Conservation (phyloP, 1,139 yeast species). For the Blastobotrys malaysiensis region DNA sequence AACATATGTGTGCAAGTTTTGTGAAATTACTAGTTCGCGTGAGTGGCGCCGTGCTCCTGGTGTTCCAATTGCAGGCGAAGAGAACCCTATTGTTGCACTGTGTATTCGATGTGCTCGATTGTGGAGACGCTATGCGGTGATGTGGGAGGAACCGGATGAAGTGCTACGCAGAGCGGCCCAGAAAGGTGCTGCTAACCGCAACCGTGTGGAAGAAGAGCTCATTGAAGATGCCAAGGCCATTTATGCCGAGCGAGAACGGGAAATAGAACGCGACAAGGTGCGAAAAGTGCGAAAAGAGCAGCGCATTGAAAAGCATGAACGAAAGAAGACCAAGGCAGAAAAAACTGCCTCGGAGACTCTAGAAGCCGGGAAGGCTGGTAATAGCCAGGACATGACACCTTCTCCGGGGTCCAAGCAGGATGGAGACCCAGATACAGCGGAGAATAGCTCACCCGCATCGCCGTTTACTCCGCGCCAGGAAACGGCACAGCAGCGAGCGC, state of each 20-base stretch:
- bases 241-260: conserved; percentile 43
- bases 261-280: conserved; percentile 17
- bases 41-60: conserved; percentile 78
- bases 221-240: conserved; percentile 60
- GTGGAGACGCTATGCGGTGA: conserved; percentile 86
- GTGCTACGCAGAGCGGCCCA: conserved; percentile 49
- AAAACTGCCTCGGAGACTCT: not conserved
- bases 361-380: not conserved
- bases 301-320: conserved; percentile 8
- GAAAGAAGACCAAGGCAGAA: conserved; percentile 4
- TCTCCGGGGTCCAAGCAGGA: not conserved
- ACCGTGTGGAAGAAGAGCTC: conserved; percentile 66
- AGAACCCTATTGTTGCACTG: conserved; percentile 46
- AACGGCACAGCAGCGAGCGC: not conserved
- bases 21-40: conserved; percentile 47
- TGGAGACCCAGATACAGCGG: not conserved
- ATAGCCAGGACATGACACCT: not conserved
- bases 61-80: conserved; percentile 37
- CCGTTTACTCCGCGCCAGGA: not conserved
- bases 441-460: not conserved
- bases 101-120: conserved; percentile 83
- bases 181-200: conserved; percentile 47
- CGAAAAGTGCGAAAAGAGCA: conserved; percentile 11
- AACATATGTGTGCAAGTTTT: conserved; percentile 56
- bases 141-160: conserved; percentile 81